These are phyloP conservation scores for Lolium perenne DNA, from an alignment of 176 grass and related monocot genomes.

Conservation along the genomic window DNA sequence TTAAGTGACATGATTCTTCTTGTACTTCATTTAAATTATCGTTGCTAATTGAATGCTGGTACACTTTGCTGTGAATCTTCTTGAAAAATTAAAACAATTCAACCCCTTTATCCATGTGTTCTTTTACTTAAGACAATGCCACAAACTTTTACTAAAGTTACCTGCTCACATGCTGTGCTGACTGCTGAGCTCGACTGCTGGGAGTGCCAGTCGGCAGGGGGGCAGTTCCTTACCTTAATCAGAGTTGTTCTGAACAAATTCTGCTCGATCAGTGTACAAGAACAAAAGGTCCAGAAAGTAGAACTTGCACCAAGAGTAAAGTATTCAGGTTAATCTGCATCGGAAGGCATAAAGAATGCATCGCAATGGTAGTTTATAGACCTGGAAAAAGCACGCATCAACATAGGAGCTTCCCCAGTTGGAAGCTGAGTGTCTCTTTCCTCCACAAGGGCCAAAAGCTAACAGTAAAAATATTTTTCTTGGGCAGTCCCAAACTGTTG, in stretches of 20 bases:
- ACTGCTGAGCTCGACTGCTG: not conserved
- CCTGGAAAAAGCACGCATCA: slow-evolving; percentile 11
- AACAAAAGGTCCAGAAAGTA: slow-evolving; percentile 24
- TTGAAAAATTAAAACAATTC: not conserved
- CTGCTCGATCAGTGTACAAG: not conserved
- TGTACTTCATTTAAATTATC: not conserved
- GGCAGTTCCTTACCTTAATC: slow-evolving; percentile 13
- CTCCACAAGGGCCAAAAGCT: slow-evolving; percentile 39
- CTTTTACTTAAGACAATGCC: not conserved
- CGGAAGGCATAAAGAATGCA: slow-evolving; percentile 21
- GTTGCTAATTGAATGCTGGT: not conserved
- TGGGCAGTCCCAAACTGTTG: slow-evolving; percentile 26
- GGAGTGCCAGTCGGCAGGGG: slow-evolving; percentile 3
- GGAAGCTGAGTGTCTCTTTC: slow-evolving; percentile 41
- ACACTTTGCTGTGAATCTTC: not conserved
- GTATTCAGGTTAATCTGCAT: slow-evolving; percentile 19
- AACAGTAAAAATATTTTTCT: slow-evolving; percentile 1
- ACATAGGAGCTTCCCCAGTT: slow-evolving; percentile 41
- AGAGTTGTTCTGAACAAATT: slow-evolving; percentile 36
- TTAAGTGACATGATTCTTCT: not conserved
- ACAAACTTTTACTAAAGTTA: slow-evolving; percentile 4
- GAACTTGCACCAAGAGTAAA: slow-evolving; percentile 31
- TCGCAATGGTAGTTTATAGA: slow-evolving; percentile 22
- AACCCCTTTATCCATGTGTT: not conserved
- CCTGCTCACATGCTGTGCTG: slow-evolving; percentile 9